Evolutionary conservation across 208 protist genomes (phyloP).

Genomic region (Acanthamoeba royreba): DNA sequence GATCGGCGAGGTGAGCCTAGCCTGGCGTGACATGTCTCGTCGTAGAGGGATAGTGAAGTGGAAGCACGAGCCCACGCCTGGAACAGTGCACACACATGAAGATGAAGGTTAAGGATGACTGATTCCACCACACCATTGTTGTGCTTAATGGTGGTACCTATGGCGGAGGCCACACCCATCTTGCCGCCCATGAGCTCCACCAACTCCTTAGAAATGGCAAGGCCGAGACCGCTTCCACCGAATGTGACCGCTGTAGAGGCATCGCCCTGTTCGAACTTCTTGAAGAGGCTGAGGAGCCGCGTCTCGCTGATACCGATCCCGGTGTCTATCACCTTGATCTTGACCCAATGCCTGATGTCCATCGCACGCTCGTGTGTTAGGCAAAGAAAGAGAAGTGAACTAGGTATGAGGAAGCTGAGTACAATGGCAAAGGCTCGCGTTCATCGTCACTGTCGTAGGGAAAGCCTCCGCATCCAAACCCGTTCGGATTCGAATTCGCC

Average conservation of each 20-base stretch:
- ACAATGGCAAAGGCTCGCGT: too few relatives aligned
- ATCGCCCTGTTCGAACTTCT: constrained; percentile 24
- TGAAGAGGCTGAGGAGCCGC: neutral
- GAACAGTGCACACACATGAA: neutral
- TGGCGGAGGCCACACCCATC: neutral
- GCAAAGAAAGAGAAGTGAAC: too few relatives aligned
- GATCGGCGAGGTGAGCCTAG: neutral
- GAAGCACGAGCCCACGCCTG: constrained; percentile 8
- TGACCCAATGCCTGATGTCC: too few relatives aligned
- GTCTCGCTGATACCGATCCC: constrained; percentile 43
- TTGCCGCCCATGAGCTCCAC: constrained; percentile 38
- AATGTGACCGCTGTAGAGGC: neutral
- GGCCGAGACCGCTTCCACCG: constrained; percentile 11
- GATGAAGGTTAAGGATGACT: neutral
- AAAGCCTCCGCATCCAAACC: too few relatives aligned
- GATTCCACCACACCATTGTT: too few relatives aligned
- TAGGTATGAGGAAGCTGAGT: too few relatives aligned
- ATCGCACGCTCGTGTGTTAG: too few relatives aligned
- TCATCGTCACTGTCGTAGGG: too few relatives aligned
- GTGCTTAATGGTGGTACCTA: too few relatives aligned
- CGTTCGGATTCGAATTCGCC: too few relatives aligned
- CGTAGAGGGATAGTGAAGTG: neutral
- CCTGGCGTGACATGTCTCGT: neutral
- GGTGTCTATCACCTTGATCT: constrained; percentile 16
- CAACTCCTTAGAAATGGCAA: constrained; percentile 5